These are phyloP conservation scores for Pinus taeda DNA, from an alignment of 75 land plant species.

Conservation along the genomic window DNA sequence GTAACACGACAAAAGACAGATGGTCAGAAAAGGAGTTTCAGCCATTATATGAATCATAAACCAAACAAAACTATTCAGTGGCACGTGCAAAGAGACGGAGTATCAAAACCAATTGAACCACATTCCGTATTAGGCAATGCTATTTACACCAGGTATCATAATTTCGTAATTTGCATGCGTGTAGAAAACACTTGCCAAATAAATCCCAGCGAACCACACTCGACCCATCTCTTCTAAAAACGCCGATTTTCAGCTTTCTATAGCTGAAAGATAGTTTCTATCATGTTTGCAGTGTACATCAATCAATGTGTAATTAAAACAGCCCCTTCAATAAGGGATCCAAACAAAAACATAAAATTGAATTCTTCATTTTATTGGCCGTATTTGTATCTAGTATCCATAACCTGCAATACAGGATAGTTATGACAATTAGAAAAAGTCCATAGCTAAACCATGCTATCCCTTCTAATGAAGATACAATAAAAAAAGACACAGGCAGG, in stretches of 20 bases:
- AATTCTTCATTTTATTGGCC: background rate
- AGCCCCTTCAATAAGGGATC: background rate
- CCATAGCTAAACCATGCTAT: background rate
- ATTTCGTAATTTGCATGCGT: background rate
- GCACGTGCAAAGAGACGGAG: too few relatives aligned
- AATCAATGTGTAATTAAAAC: background rate
- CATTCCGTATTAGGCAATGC: too few relatives aligned
- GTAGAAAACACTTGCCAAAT: background rate
- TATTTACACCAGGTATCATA: too few relatives aligned
- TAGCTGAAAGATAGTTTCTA: background rate
- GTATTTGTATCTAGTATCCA: background rate
- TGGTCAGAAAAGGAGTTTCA: too few relatives aligned
- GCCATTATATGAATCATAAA: too few relatives aligned
- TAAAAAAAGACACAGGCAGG: background rate
- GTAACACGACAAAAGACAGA: too few relatives aligned
- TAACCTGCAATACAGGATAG: background rate
- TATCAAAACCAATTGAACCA: too few relatives aligned
- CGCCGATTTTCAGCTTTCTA: slow-evolving; percentile 4
- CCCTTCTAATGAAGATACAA: background rate
- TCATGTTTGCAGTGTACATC: background rate
- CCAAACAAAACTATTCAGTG: too few relatives aligned
- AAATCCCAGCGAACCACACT: background rate
- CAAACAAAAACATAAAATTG: background rate
- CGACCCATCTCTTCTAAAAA: background rate
- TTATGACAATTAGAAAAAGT: background rate